Evolutionary conservation across 1,284 basidiomycete genomes (phyloP).

Genomic region (Sporisorium exsertum): DNA sequence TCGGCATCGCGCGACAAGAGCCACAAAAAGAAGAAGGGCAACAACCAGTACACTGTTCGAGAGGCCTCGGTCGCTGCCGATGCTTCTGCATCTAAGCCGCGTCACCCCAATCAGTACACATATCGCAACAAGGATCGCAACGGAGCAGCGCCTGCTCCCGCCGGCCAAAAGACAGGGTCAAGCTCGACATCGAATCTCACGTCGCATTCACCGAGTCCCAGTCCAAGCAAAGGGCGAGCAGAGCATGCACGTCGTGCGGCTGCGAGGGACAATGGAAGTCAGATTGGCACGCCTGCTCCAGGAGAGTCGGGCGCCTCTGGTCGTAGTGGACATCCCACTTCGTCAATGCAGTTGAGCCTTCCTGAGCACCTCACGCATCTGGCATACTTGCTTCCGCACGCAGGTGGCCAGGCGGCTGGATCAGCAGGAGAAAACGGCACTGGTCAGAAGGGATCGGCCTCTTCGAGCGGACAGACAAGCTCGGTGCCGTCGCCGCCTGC

Average conservation of each 20-base stretch:
- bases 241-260: constrained; percentile 40
- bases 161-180: constrained; percentile 35
- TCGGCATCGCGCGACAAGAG: constrained; percentile 30
- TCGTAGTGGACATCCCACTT: constrained; percentile 71
- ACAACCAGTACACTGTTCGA: constrained; percentile 42
- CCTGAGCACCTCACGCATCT: constrained; percentile 94
- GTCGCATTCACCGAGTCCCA: constrained; percentile 58
- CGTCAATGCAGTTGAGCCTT: constrained; percentile 85
- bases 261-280: constrained; percentile 46
- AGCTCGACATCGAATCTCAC: constrained; percentile 49
- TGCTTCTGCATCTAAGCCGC: constrained; percentile 48
- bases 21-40: constrained; percentile 51
- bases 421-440: constrained; percentile 13
- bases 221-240: constrained; percentile 54
- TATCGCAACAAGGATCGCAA: constrained; percentile 72
- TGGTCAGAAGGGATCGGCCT: constrained; percentile 24
- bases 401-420: constrained; percentile 68
- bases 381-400: constrained; percentile 82
- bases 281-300: constrained; percentile 53
- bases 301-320: constrained; percentile 22
- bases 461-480: constrained; percentile 27
- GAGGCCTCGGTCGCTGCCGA: constrained; percentile 42
- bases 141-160: constrained; percentile 17
- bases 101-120: constrained; percentile 75
- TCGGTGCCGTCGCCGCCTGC: constrained; percentile 30